These are phyloP conservation scores for Fusarium clavum DNA, from an alignment of 2,329 filamentous ascomycete species.

Conservation along the genomic window DNA sequence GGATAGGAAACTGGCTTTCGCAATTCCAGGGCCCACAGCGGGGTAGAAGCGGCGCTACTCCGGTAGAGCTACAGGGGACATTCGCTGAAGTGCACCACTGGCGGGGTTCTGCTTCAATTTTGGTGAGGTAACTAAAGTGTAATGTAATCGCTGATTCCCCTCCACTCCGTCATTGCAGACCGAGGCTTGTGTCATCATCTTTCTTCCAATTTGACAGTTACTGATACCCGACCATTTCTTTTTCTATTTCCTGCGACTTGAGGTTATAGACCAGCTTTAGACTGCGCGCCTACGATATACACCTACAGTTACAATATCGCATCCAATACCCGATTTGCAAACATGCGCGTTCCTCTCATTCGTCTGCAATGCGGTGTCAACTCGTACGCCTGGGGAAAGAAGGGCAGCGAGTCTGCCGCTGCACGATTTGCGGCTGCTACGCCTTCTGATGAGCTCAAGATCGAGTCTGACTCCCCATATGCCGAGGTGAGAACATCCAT, in stretches of 20 bases:
- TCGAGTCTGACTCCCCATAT: conserved; percentile 91
- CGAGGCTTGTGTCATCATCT: conserved; percentile 20
- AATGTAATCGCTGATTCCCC: conserved; percentile 13
- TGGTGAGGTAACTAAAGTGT: conserved; percentile 4
- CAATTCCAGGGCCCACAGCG: conserved; percentile 32
- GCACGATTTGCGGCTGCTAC: conserved; percentile 91
- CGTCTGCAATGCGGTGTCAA: conserved; percentile 93
- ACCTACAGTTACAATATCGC: conserved; percentile 6
- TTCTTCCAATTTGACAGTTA: background rate
- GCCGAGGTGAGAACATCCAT: conserved; percentile 74
- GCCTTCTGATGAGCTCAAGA: conserved; percentile 76
- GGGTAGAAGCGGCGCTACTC: conserved; percentile 32
- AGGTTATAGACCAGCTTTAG: background rate
- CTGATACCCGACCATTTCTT: background rate
- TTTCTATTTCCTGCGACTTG: background rate
- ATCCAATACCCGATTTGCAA: conserved; percentile 14
- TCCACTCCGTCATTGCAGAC: conserved; percentile 21
- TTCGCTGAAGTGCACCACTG: conserved; percentile 12
- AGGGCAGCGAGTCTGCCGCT: conserved; percentile 86
- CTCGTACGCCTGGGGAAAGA: conserved; percentile 99
- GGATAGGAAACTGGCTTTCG: conserved; percentile 19
- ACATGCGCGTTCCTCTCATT: conserved; percentile 82
- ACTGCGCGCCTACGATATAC: background rate
- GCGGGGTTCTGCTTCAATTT: conserved; percentile 1
- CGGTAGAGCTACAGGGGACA: conserved; percentile 27